A percentile compares a stretch with the other conserved stretches of the same genome.
These are phyloP conservation scores for Hsuehochloa calcarea DNA, from an alignment of 176 grass and related monocot species.

Conservation along the genomic window DNA sequence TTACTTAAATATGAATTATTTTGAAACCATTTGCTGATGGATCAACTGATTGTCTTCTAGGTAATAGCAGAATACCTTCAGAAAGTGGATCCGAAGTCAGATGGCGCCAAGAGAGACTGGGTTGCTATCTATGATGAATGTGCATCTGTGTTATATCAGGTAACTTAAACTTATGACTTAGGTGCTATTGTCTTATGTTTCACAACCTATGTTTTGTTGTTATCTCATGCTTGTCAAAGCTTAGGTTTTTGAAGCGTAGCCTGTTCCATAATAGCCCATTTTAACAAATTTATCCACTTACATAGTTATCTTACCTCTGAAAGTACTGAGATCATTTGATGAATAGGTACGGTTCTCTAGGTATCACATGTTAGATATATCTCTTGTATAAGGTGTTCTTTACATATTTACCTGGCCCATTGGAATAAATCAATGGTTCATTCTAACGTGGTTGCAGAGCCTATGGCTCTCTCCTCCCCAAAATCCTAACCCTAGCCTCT, in stretches of 20 bases:
- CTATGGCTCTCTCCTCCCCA: no score
- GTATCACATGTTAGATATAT: no score
- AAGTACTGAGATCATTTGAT: neutral
- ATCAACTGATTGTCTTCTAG: slow-evolving; percentile 46
- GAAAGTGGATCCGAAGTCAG: slow-evolving; percentile 96
- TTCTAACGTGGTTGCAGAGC: no score
- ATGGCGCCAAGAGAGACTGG: slow-evolving; percentile 99
- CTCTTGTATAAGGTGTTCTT: no score
- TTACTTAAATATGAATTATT: slow-evolving; percentile 24
- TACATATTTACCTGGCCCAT: no score
- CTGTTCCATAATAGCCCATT: neutral
- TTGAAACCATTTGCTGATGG: slow-evolving; percentile 29
- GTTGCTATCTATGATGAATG: slow-evolving; percentile 99
- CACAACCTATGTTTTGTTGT: slow-evolving; percentile 1
- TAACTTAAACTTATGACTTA: slow-evolving; percentile 24
- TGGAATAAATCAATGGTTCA: no score
- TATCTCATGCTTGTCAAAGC: slow-evolving; percentile 10
- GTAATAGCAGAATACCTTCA: slow-evolving; percentile 99
- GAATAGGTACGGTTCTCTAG: neutral
- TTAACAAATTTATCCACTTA: slow-evolving; percentile 1
- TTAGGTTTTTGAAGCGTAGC: neutral
- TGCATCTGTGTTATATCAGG: slow-evolving; percentile 91
- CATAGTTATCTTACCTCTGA: neutral
- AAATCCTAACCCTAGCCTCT: no score
- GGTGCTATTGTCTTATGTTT: neutral